Percentiles rank a stretch among this genome's conserved stretches.
Conservation (phyloP, 225 moss, liverwort and hornwort species). For the Takakia lepidozioides region DNA sequence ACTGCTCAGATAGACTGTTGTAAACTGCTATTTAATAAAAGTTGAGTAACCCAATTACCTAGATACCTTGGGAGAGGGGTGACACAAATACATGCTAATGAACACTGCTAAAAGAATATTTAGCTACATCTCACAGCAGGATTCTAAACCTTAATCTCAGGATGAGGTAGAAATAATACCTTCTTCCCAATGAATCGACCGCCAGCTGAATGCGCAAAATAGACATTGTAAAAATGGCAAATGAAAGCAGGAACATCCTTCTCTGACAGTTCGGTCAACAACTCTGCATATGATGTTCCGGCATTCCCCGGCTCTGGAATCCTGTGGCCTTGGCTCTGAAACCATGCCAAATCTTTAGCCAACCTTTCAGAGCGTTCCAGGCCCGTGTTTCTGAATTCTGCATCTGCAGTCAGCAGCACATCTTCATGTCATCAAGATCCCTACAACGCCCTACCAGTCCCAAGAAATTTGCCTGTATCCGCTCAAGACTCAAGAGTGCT, state of each 20-base stretch:
- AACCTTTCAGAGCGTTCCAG: conserved; percentile 66
- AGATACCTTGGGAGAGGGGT: too few relatives aligned
- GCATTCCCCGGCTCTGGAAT: conserved; percentile 59
- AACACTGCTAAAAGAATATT: too few relatives aligned
- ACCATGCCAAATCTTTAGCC: conserved; percentile 89
- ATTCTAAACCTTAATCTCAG: background rate
- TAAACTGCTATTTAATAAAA: too few relatives aligned
- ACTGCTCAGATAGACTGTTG: too few relatives aligned
- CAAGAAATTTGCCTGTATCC: too few relatives aligned
- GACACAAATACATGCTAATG: too few relatives aligned
- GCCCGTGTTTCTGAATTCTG: conserved; percentile 72
- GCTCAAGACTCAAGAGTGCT: too few relatives aligned
- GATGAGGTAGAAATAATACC: conserved; percentile 22
- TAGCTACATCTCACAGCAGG: too few relatives aligned
- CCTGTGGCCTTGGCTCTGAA: conserved; percentile 64
- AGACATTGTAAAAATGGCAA: conserved; percentile 95
- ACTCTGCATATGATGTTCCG: conserved; percentile 61
- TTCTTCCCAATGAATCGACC: conserved; percentile 90
- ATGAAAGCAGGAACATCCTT: conserved; percentile 79
- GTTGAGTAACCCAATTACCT: too few relatives aligned
- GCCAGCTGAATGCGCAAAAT: conserved; percentile 96
- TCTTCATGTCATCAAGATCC: too few relatives aligned
- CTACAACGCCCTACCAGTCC: too few relatives aligned
- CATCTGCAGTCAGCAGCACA: conserved; percentile 51
- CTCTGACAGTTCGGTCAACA: conserved; percentile 61